Evolutionary conservation across 2,329 filamentous ascomycete species (phyloP), one percentile per base, ranked within the genome.

Genomic region (Colletotrichum sp.): DNA sequence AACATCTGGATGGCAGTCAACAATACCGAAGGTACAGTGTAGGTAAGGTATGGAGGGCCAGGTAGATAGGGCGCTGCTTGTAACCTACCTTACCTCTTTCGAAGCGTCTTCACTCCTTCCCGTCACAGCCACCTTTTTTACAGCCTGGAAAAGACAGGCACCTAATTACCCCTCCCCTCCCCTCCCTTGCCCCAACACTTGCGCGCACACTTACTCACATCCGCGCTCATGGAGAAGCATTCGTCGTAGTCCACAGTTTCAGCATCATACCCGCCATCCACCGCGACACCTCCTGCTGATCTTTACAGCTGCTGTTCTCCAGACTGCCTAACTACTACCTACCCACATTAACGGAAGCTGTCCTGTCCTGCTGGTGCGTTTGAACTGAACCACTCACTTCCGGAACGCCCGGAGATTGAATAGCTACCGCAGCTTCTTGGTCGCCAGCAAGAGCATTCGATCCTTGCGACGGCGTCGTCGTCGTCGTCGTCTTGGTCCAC

Each of bases 371-470:
- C 18, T 32, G 16, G 6, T 62, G 55, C n/a, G 13, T 67, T 21
- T 21, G 49, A 39, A 26, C 9, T 21, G 49, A 39, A 26, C 12
- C 36, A 16, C 49, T 36, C 59, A 52, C 63, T 8, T 24, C 63
- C 73, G 69, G 69, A 72, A 57, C 73, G 63, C 69, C 65, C 73
- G 73, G 73, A 68, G 39, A 76, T 68, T 72, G 70, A 60, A 30
- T 26, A 24, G n/a, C 60, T 59, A 18, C 15, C 39, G 63, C 32
- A 63, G 44, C 71, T 36, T 62, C 28, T 59, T 55, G 34, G 32
- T 49, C 28, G 26, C 62, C 30, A 59, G 34, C 65, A 30, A 34
- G 21, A 68, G 55, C 55, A n/a, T 55, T 49, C 52, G 52, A 49
- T 67, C 69, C 63, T 64, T 72, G 63, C 39, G 15, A 68, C 24